Evolutionary conservation across 495 filamentous ascomycete genomes (phyloP), one percentile per base, ranked within the genome.

Genomic region (Amniculicola lignicola): DNA sequence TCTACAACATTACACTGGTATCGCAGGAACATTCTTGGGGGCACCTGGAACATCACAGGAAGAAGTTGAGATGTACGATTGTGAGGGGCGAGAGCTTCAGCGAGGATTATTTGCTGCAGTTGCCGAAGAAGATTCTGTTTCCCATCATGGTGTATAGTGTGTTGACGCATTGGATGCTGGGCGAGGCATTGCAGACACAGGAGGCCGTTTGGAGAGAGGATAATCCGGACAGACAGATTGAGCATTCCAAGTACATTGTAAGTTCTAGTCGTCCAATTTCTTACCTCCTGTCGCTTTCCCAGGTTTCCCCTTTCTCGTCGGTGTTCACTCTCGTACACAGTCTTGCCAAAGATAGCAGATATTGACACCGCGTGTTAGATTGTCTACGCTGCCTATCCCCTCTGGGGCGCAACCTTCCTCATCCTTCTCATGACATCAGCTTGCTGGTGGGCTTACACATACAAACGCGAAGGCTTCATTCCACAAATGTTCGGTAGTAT

Each of bases 381-480:
- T 18, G 52, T 49, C n/a, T 63, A 54, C 18, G 59, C 59, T 27
- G 54, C 48, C 9, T 63, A 63, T 23, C 59, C 59, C 7, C 37
- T 63, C 1, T 63, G 59, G 59, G 19, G 27, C 1, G 59, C 59
- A 10, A 63, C 54, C 3, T 22, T 53, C 27, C 41, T 63, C 6
- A 49, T 63, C 28, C 49, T 63, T 15, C 2, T 50, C n/a, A 63
- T 63, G 59, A 63, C 54, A 1, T 48, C 28, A 4, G 29, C 45
- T 4, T 63, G 59, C 19, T 63, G 59, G 59, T 58, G 54, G 59
- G 54, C 54, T 2, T 63, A 49, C 25, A 58, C 59, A n/a, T 63
- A 63, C 37, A 53, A 48, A 7, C 40, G 59, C 9, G 59, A 63
- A 35, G 59, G 59, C 25, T 63, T 57, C 43, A 57, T 63, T 21